Evolutionary conservation across 768 basidiomycete genomes (phyloP).

Genomic region (Leccinellum rugosiceps): DNA sequence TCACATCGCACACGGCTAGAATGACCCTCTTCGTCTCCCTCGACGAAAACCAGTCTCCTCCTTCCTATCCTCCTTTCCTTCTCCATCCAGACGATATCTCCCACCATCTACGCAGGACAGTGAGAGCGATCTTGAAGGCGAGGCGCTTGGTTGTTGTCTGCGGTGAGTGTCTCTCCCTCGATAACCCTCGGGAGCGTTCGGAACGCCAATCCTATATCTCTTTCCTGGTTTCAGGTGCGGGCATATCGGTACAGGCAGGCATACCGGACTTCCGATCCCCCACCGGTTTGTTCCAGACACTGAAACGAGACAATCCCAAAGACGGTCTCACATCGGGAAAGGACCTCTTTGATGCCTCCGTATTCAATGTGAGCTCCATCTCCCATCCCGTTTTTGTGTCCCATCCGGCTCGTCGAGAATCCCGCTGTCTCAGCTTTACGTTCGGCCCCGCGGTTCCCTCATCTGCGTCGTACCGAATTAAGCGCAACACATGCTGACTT

Average conservation of each 20-base stretch:
- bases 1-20: conserved; percentile 26
- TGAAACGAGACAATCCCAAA: conserved; percentile 76
- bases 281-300: conserved; percentile 73
- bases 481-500: conserved; percentile 18
- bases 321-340: conserved; percentile 71
- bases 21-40: conserved; percentile 71
- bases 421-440: background rate
- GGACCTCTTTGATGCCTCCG: conserved; percentile 88
- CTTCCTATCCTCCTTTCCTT: conserved; percentile 56
- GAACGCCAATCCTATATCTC: background rate
- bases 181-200: conserved; percentile 11
- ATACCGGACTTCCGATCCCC: conserved; percentile 89
- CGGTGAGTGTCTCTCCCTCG: conserved; percentile 48
- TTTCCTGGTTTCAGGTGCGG: conserved; percentile 57
- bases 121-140: conserved; percentile 73
- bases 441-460: background rate
- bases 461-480: conserved; percentile 2
- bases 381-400: background rate
- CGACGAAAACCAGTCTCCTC: conserved; percentile 43
- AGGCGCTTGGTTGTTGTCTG: conserved; percentile 83
- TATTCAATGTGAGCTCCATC: conserved; percentile 65
- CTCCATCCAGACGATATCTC: conserved; percentile 42
- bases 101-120: conserved; percentile 48
- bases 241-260: conserved; percentile 82
- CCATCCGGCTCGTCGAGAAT: conserved; percentile 1